phyloP scores from a whole-genome alignment of 202 grass and related monocot genomes.

The Musa balbisiana region DNA sequence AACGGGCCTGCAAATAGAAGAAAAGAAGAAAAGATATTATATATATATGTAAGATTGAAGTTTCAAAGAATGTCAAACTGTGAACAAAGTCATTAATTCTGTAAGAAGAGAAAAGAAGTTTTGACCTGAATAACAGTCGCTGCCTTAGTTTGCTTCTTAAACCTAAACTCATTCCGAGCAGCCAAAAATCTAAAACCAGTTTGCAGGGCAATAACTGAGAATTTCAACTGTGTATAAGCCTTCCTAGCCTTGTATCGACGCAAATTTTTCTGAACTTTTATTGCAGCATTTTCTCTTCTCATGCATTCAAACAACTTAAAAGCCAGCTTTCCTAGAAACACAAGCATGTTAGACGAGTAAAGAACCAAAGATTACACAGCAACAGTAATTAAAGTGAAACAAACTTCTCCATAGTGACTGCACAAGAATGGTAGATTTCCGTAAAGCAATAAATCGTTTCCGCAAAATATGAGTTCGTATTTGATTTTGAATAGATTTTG shows the following conservation, averaged over 20 bases:
- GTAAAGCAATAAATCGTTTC: slow-evolving; percentile 76
- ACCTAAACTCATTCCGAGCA: slow-evolving; percentile 76
- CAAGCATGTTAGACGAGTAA: slow-evolving; percentile 14
- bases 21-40: neutral
- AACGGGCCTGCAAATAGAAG: slow-evolving; percentile 49
- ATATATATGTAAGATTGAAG: neutral
- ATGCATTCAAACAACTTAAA: slow-evolving; percentile 68
- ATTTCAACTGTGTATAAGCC: slow-evolving; percentile 52
- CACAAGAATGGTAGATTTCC: slow-evolving; percentile 66
- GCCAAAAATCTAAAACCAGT: slow-evolving; percentile 77
- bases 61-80: neutral
- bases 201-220: slow-evolving; percentile 71
- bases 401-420: slow-evolving; percentile 94
- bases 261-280: slow-evolving; percentile 90
- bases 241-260: slow-evolving; percentile 67
- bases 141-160: slow-evolving; percentile 62
- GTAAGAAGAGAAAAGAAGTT: slow-evolving; percentile 18
- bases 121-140: slow-evolving; percentile 67
- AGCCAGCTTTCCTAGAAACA: slow-evolving; percentile 72
- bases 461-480: slow-evolving; percentile 84
- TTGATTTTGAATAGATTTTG: slow-evolving; percentile 91
- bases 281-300: slow-evolving; percentile 65
- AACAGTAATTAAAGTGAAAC: slow-evolving; percentile 32
- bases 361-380: slow-evolving; percentile 16
- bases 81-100: slow-evolving; percentile 1